A percentile compares a stretch with the other conserved stretches of the same genome.
phyloP scores from a whole-genome alignment of 2,329 filamentous ascomycete genomes.

The Elsinoe perseae region DNA sequence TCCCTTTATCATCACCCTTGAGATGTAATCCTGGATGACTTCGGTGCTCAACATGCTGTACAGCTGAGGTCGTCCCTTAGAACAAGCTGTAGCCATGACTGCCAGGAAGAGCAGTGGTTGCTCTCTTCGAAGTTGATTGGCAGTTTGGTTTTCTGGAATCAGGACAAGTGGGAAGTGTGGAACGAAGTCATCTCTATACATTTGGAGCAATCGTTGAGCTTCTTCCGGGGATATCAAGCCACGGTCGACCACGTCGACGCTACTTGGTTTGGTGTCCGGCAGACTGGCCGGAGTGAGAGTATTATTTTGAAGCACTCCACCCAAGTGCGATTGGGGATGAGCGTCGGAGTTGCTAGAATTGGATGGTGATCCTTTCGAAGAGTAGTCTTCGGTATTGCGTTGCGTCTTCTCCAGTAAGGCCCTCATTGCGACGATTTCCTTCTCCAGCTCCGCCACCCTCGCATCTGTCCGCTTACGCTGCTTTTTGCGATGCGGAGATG shows the following conservation, averaged over 20 bases:
- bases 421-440: constrained; percentile 37
- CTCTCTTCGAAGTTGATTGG: constrained; percentile 47
- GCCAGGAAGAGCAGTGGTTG: constrained; percentile 64
- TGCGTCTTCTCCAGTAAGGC: constrained; percentile 30
- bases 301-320: background rate
- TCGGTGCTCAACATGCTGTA: constrained; percentile 42
- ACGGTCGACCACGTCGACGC: constrained; percentile 46
- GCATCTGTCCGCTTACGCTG: constrained; percentile 40
- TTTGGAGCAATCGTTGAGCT: constrained; percentile 49
- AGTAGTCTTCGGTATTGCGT: background rate
- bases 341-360: background rate
- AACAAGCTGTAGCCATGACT: constrained; percentile 55
- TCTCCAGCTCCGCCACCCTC: constrained; percentile 39
- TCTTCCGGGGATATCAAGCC: constrained; percentile 51
- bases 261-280: background rate
- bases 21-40: constrained; percentile 42
- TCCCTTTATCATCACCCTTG: constrained; percentile 41
- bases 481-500: constrained; percentile 35
- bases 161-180: constrained; percentile 56
- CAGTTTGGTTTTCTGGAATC: constrained; percentile 48
- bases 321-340: background rate
- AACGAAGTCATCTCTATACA: constrained; percentile 54
- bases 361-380: background rate
- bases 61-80: constrained; percentile 46
- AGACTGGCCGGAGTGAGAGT: background rate